Percentiles rank a stretch among this genome's conserved stretches.
Evolutionary conservation across 2,329 filamentous ascomycete species (phyloP).

Genomic region (Penicillium sp.): DNA sequence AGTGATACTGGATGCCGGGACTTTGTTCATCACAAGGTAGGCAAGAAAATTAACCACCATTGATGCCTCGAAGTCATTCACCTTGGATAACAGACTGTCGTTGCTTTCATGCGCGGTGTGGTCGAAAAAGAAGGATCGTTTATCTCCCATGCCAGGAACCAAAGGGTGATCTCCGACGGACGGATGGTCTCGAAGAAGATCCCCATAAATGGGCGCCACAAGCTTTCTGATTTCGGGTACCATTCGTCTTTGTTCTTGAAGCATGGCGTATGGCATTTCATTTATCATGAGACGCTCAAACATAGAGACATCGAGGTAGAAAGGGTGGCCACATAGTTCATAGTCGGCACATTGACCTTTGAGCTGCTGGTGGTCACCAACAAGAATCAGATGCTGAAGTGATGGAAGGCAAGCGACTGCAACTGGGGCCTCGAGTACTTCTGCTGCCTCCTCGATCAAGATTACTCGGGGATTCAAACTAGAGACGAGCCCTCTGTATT

Average conservation of each 20-base stretch:
- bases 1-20: conserved; percentile 63
- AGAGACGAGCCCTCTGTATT: conserved; percentile 69
- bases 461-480: conserved; percentile 65
- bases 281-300: conserved; percentile 76
- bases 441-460: conserved; percentile 76
- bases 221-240: conserved; percentile 64
- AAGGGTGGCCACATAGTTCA: conserved; percentile 59
- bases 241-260: conserved; percentile 71
- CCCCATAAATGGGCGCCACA: conserved; percentile 60
- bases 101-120: conserved; percentile 64
- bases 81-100: conserved; percentile 63
- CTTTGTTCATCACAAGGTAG: conserved; percentile 69
- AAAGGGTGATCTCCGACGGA: conserved; percentile 54
- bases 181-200: conserved; percentile 55
- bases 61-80: conserved; percentile 68
- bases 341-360: conserved; percentile 63
- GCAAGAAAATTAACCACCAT: conserved; percentile 72
- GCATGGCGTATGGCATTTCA: conserved; percentile 59
- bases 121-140: conserved; percentile 60
- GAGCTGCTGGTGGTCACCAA: conserved; percentile 80
- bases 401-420: conserved; percentile 59
- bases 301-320: conserved; percentile 68
- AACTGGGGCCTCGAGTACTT: conserved; percentile 61
- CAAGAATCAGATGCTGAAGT: conserved; percentile 63
- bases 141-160: conserved; percentile 61